Evolutionary conservation across 2,329 filamentous ascomycete species (phyloP).

Genomic region (Fusarium euwallaceae): DNA sequence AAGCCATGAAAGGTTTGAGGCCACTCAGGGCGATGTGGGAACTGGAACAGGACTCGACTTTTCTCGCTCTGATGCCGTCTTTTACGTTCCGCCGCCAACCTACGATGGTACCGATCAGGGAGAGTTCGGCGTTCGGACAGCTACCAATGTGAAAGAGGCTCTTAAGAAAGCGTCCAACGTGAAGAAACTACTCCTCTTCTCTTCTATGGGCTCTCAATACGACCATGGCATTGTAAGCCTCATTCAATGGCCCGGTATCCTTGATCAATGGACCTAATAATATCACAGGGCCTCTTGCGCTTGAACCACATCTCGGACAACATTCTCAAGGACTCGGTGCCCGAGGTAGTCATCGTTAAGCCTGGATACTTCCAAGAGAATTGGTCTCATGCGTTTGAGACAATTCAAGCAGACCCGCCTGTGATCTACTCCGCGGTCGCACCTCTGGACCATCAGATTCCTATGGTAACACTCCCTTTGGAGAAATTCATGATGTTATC

Average conservation of each 20-base stretch:
- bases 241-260: not conserved
- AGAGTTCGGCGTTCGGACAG: slow-evolving; percentile 43
- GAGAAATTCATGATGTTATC: no score
- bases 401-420: slow-evolving; percentile 36
- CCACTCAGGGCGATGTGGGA: slow-evolving; percentile 49
- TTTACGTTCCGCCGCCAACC: slow-evolving; percentile 52
- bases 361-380: slow-evolving; percentile 43
- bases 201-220: slow-evolving; percentile 49
- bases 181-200: slow-evolving; percentile 44
- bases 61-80: slow-evolving; percentile 46
- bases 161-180: slow-evolving; percentile 24
- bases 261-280: not conserved
- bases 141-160: slow-evolving; percentile 35
- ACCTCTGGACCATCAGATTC: slow-evolving; percentile 48
- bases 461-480: slow-evolving; percentile 44
- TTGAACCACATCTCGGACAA: slow-evolving; percentile 42
- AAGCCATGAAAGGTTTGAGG: slow-evolving; percentile 46
- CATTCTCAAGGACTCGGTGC: slow-evolving; percentile 33
- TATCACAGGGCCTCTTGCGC: slow-evolving; percentile 43
- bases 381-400: slow-evolving; percentile 39
- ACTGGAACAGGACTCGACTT: slow-evolving; percentile 47
- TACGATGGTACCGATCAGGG: slow-evolving; percentile 42
- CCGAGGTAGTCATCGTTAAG: slow-evolving; percentile 38
- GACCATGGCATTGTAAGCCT: slow-evolving; percentile 48
- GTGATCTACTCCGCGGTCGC: slow-evolving; percentile 46